phyloP scores from a whole-genome alignment of 129 eudicot species.

The Solidago caesia region DNA sequence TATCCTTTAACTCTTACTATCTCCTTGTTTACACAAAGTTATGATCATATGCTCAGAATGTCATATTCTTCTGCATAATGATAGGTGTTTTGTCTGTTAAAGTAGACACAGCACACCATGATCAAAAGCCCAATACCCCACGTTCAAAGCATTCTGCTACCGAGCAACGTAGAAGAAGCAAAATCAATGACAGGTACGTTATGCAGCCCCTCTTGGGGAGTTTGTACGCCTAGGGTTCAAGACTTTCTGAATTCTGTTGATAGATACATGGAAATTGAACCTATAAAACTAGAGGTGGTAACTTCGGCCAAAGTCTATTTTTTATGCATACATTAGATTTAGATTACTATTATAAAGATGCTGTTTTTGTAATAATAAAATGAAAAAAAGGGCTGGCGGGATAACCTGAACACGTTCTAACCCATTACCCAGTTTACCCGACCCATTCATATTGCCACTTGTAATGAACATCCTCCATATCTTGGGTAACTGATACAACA shows the following conservation, averaged over 20 bases:
- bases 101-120: constrained; percentile 59
- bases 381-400: too few species aligned
- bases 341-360: neutral
- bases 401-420: too few species aligned
- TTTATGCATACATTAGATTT: neutral
- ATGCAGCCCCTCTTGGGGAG: neutral
- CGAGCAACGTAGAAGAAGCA: constrained; percentile 98
- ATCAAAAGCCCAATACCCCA: constrained; percentile 90
- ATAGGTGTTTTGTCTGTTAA: constrained; percentile 69
- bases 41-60: constrained; percentile 11
- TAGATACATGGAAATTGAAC: neutral
- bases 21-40: neutral
- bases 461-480: too few species aligned
- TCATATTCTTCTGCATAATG: constrained; percentile 4
- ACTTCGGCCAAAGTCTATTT: neutral
- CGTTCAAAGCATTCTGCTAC: constrained; percentile 98
- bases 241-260: neutral
- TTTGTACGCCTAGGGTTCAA: neutral
- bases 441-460: too few species aligned
- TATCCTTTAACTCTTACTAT: neutral
- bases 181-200: constrained; percentile 93
- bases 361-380: too few species aligned
- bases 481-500: too few species aligned
- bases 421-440: too few species aligned
- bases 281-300: neutral